Base-by-base conservation (phyloP, 2,329 filamentous ascomycete species). In the Claviceps capensis region DNA sequence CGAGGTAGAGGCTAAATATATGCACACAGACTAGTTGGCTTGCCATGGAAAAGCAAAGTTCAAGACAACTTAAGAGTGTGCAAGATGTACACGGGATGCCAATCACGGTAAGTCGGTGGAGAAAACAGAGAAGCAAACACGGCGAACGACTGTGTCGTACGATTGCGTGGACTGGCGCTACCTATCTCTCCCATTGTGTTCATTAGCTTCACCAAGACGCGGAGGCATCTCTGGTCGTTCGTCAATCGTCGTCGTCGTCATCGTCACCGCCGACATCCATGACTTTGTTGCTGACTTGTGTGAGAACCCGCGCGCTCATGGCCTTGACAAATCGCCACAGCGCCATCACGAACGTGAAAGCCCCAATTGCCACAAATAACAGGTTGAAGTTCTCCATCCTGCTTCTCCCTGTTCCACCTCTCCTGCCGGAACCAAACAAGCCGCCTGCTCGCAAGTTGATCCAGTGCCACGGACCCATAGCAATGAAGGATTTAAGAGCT, bases 11-110 rank as follows among this genome's bases (percentile, higher is more conserved):
- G 67, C 62, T 79, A 70, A 53, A 78, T 95, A 76, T 95, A 76
- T 87, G 89, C 89, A 94, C 85, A 83, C 81, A 86, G 89, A 95
- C 89, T 93, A 83, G 90, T 93, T 83, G 85, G 82, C 87, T 89
- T 81, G 80, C 82, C 83, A 91, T 79, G 79, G 85, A 77, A 72
- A 72, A 79, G 76, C 65, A 74, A 67, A 37, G 71, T 72, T 81
- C 78, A 79, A 89, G 88, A 79, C 87, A 95, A 93, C 89, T 95
- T 86, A 95, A 95, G 85, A 86, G 86, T 85, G 86, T 91, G 88
- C 88, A 86, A 49, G 58, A 54, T 54, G 22, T 58, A 57, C 40
- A 51, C 53, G 46, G 43, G 11, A 14, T 5, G 8, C n/a, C 44
- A 36, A 37, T 43, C 38, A 43, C 6, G 37, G 34, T 36, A 41